Percentiles rank a stretch among this genome's conserved stretches.
phyloP scores from a whole-genome alignment of 2,329 filamentous ascomycete genomes.

The Nemania sp. region DNA sequence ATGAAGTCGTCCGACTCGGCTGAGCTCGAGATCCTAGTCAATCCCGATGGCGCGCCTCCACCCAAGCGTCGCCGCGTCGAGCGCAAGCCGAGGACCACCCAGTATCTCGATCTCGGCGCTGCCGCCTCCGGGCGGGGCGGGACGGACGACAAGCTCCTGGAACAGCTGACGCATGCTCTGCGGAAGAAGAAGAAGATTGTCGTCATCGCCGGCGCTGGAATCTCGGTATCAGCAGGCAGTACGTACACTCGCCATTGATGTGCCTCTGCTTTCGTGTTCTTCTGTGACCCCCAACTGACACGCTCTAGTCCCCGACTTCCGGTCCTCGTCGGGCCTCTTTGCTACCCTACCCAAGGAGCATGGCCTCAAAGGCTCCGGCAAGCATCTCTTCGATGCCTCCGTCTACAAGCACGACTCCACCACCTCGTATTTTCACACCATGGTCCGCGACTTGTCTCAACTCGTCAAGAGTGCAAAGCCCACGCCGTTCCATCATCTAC shows the following conservation, averaged over 20 bases:
- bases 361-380: conserved; percentile 90
- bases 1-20: conserved; percentile 49
- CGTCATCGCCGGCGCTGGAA: conserved; percentile 93
- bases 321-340: conserved; percentile 89
- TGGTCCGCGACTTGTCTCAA: conserved; percentile 87
- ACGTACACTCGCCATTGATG: conserved; percentile 28
- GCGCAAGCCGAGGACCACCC: conserved; percentile 71
- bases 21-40: conserved; percentile 47
- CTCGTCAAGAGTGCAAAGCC: conserved; percentile 78
- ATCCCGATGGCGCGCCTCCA: conserved; percentile 66
- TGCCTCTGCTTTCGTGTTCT: conserved; percentile 30
- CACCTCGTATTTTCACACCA: conserved; percentile 90
- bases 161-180: conserved; percentile 73
- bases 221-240: conserved; percentile 92
- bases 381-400: conserved; percentile 94
- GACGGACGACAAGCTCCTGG: conserved; percentile 63
- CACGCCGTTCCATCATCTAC: conserved; percentile 89
- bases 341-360: conserved; percentile 82
- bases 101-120: conserved; percentile 72
- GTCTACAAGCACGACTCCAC: conserved; percentile 92
- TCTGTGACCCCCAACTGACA: conserved; percentile 25
- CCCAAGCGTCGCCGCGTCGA: conserved; percentile 75
- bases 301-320: conserved; percentile 83
- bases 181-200: conserved; percentile 95
- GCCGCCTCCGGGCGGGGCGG: conserved; percentile 54